Evolutionary conservation across 2,329 filamentous ascomycete species (phyloP).

Genomic region (Fusarium penzigii): DNA sequence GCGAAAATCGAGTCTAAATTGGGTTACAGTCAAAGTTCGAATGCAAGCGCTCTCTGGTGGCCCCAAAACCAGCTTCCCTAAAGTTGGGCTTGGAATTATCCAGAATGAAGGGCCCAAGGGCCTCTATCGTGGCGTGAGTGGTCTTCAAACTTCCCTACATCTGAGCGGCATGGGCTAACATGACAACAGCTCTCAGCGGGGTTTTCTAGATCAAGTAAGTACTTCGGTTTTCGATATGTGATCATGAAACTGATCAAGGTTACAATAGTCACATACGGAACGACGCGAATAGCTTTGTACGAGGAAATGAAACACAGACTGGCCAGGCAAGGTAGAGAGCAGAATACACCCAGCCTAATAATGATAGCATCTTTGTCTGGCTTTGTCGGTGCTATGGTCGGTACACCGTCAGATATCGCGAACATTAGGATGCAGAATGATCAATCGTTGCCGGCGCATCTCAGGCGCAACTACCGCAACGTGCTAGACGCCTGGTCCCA

Average conservation of each 20-base stretch:
- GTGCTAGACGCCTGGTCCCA: slow-evolving; percentile 11
- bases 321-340: background rate
- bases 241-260: background rate
- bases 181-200: slow-evolving; percentile 7
- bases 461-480: slow-evolving; percentile 11
- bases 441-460: slow-evolving; percentile 2
- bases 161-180: background rate
- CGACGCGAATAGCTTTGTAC: slow-evolving; percentile 16
- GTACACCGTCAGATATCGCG: slow-evolving; percentile 11
- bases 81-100: slow-evolving; percentile 6
- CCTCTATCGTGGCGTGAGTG: slow-evolving; percentile 8
- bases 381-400: slow-evolving; percentile 4
- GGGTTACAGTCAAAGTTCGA: slow-evolving; percentile 11
- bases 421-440: slow-evolving; percentile 19
- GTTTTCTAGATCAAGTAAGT: slow-evolving; percentile 9
- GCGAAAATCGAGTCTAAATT: background rate
- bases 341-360: slow-evolving; percentile 6
- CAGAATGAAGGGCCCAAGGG: slow-evolving; percentile 7
- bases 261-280: slow-evolving; percentile 10
- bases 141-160: background rate
- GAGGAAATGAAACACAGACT: slow-evolving; percentile 11
- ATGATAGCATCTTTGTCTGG: slow-evolving; percentile 13
- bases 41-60: slow-evolving; percentile 7
- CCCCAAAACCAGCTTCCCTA: slow-evolving; percentile 6
- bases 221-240: too few species aligned